These are phyloP conservation scores for Krasilnikovozyma curviuscula DNA, from an alignment of 768 basidiomycete species.

Conservation along the genomic window DNA sequence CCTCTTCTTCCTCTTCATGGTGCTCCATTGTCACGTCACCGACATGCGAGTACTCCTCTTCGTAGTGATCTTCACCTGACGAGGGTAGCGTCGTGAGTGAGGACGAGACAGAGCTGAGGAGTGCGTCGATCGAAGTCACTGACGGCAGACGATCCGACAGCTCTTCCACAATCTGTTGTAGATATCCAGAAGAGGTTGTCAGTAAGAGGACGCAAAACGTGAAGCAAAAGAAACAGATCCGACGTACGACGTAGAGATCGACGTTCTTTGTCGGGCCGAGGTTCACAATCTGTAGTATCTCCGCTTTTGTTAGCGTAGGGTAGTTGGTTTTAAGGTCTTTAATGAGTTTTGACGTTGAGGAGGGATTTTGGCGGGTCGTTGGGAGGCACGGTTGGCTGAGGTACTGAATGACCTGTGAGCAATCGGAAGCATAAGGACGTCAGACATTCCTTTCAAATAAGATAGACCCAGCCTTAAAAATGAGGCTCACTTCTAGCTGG, in stretches of 20 bases:
- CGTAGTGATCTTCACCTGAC: no score
- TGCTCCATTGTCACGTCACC: no score
- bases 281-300: slow-evolving; percentile 84
- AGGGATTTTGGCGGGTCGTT: slow-evolving; percentile 42
- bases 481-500: slow-evolving; percentile 48
- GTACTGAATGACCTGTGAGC: slow-evolving; percentile 57
- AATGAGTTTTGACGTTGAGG: slow-evolving; percentile 46
- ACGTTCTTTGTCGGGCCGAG: slow-evolving; percentile 61
- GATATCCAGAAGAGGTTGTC: no score
- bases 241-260: slow-evolving; percentile 69
- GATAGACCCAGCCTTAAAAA: neutral
- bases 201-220: no score
- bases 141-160: no score
- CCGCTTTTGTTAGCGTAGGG: slow-evolving; percentile 74
- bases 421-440: neutral
- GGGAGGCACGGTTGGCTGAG: slow-evolving; percentile 58
- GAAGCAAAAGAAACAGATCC: no score
- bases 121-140: no score
- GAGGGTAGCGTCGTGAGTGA: no score
- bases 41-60: no score
- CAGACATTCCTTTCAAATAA: neutral
- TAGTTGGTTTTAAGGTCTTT: slow-evolving; percentile 45
- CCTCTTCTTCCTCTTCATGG: no score
- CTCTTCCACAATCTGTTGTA: no score
- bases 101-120: no score